These are phyloP conservation scores for Mucor velutinosus DNA, from an alignment of 371 early-diverging fungal species.

Conservation along the genomic window DNA sequence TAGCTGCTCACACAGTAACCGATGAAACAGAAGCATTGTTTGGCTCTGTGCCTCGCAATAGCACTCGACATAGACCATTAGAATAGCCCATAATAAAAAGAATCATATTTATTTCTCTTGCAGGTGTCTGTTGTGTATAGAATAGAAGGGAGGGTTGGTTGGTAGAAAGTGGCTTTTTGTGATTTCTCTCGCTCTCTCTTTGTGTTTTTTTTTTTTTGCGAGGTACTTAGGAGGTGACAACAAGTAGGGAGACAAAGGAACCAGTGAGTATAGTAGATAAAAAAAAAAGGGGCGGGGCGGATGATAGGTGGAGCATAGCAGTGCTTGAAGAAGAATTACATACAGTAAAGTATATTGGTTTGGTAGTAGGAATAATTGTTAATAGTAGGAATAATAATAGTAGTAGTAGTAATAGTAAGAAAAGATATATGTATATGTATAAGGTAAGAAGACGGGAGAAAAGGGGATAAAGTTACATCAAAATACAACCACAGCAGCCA, in stretches of 20 bases:
- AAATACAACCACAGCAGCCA: slow-evolving; percentile 22
- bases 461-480: slow-evolving; percentile 22
- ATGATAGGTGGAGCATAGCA: not conserved
- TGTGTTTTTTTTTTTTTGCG: not conserved
- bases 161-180: no score
- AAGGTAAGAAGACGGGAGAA: not conserved
- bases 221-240: not conserved
- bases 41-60: slow-evolving; percentile 40
- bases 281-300: not conserved
- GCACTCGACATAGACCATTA: slow-evolving; percentile 27
- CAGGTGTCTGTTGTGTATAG: not conserved
- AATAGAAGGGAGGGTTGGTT: no score
- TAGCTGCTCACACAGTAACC: slow-evolving; percentile 33
- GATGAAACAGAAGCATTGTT: slow-evolving; percentile 44
- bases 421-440: not conserved
- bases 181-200: not conserved
- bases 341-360: slow-evolving; percentile 2
- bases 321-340: not conserved
- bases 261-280: not conserved
- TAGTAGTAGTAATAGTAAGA: not conserved
- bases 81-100: slow-evolving; percentile 6
- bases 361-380: not conserved
- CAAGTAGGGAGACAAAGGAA: no score
- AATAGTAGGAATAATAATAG: not conserved
- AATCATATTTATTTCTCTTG: not conserved